A percentile compares a stretch with the other conserved stretches of the same genome.
phyloP scores from a whole-genome alignment of 345 rosid genomes.

The Camelina laxa region DNA sequence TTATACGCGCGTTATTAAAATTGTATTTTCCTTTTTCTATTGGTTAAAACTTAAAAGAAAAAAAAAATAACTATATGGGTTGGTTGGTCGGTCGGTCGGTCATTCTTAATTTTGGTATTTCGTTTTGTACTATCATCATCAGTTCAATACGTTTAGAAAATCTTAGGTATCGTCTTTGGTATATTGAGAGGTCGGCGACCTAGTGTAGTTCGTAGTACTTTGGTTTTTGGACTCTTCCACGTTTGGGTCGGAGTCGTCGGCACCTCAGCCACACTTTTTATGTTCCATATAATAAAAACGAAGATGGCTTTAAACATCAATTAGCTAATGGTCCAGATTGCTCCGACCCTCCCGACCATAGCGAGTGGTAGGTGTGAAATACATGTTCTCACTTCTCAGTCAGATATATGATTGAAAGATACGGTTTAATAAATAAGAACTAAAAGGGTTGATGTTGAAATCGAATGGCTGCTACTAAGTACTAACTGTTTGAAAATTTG shows the following conservation, averaged over 20 bases:
- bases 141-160: neutral
- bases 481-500: neutral
- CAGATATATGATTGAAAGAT: neutral
- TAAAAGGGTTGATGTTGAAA: neutral
- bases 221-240: conserved; percentile 24
- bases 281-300: neutral
- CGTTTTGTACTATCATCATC: too few relatives aligned
- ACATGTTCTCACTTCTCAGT: neutral
- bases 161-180: neutral
- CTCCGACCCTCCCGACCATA: neutral
- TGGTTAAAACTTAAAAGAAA: too few relatives aligned
- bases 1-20: neutral
- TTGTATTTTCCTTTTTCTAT: too few relatives aligned
- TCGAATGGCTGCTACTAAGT: neutral
- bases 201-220: neutral
- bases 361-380: neutral
- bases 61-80: too few relatives aligned
- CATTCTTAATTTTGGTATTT: neutral
- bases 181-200: conserved; percentile 30
- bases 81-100: too few relatives aligned
- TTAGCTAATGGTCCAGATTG: neutral
- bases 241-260: conserved; percentile 35
- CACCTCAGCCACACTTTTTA: neutral
- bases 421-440: neutral
- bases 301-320: neutral